Base-by-base conservation (phyloP, 2,329 filamentous ascomycete genomes). In the Magnaporthiopsis incrustans region DNA sequence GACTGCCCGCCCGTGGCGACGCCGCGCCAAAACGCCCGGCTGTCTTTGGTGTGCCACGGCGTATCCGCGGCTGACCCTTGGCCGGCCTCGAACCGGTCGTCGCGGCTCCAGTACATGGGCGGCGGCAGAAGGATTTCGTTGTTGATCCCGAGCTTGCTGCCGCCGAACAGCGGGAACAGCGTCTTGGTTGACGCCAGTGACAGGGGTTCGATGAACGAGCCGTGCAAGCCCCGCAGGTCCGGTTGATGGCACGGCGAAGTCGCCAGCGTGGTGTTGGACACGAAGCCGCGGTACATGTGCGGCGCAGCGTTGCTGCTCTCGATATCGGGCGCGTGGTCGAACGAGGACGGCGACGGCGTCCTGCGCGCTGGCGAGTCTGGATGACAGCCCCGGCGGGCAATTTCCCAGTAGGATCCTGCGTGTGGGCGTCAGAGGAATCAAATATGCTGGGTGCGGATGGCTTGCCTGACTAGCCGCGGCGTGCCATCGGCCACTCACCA, bases 41-140 rank as follows among this genome's bases (percentile, higher is more conserved):
- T 74, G 0, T 71, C 64, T 74, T 90, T 90, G n/a, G 85, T 71
- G 7, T 77, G 71, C 87, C 88, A 89, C 4, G 78, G 70, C 38
- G 7, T 50, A 7, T 50, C 38, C 4, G 38, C 38, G 15, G 38
- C 38, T 6, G 38, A 50, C 15, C 38, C 38, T 0, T 79, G 72
- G 58, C 85, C 85, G 50, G 85, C 86, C 0, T 80, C 83, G 71
- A 89, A 89, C 2, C 85, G 80, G 60, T 84, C 81, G 63, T 89
- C 85, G 25, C 83, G 80, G 65, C 80, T 80, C 81, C 85, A 89
- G 73, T 90, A 89, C 81, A 89, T 88, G 61, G 86, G 85, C 1
- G 87, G 85, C 0, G 87, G 87, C 22, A 90, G 82, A 18, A 89
- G 78, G 66, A 90, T 89, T 68, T 90, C 87, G 70, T 87, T 89